These are phyloP conservation scores for Carex littledalei DNA, from an alignment of 176 grass and related monocot genomes.

Conservation along the genomic window DNA sequence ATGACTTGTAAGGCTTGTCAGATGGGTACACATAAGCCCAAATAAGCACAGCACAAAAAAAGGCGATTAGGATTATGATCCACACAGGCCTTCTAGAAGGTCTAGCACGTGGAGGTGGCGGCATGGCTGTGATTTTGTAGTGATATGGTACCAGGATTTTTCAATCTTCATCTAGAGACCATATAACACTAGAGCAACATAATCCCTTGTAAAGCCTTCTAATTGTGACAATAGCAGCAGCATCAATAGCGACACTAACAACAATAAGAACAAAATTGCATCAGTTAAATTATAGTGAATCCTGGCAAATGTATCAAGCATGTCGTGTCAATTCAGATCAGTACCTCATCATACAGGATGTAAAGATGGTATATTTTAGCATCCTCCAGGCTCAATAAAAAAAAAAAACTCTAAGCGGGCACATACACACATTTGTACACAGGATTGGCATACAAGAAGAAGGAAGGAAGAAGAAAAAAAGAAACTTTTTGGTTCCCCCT, in stretches of 20 bases:
- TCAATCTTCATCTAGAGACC: conserved; percentile 46
- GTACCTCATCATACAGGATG: background rate
- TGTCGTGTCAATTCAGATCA: background rate
- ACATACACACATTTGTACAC: background rate
- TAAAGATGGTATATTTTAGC: background rate
- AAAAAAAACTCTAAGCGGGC: background rate
- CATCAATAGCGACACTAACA: background rate
- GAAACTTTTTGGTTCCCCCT: background rate
- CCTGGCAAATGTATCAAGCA: background rate
- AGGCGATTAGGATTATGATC: conserved; percentile 52
- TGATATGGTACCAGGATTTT: conserved; percentile 17
- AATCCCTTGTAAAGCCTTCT: background rate
- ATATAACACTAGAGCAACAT: conserved; percentile 11
- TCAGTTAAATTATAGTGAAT: background rate
- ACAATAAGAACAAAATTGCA: background rate
- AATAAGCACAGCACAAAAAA: conserved; percentile 51
- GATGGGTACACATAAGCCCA: conserved; percentile 68
- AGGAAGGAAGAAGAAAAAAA: background rate
- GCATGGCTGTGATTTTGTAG: conserved; percentile 35
- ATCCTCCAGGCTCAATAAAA: background rate
- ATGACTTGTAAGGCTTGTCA: conserved; percentile 44
- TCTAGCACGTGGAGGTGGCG: conserved; percentile 40
- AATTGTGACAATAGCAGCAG: background rate
- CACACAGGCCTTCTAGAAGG: conserved; percentile 74
- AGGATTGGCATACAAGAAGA: background rate